Evolutionary conservation across 2,329 filamentous ascomycete species (phyloP), one percentile per base, ranked within the genome.

Genomic region (Ophiocordyceps australis): DNA sequence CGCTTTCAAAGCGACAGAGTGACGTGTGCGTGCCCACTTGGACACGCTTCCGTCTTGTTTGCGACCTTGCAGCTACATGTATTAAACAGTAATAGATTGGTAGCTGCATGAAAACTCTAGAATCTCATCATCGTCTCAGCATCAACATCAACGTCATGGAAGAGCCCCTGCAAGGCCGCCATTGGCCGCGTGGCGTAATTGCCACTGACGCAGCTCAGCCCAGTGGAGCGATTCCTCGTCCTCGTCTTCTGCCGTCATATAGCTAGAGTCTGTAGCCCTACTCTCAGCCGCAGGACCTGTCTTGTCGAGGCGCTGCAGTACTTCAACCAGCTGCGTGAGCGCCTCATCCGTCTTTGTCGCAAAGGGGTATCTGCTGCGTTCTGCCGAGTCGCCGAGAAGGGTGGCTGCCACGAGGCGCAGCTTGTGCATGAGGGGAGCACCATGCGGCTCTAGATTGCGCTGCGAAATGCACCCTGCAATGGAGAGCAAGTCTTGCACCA

Each of bases 381-480:
- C 59, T 0, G 52, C 51, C 4, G 54, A 47, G 27, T 57, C 57
- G 33, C 78, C 71, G 25, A 91, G 64, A 7, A 92, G 60, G 0
- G 81, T 89, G 16, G 74, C 76, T 2, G 81, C 81, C 20, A 92
- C 76, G 41, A 80, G 75, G 8, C 81, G 76, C 36, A 92, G 80
- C 56, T 92, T 91, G 54, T 71, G 71, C 40, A 80, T 81, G n/a
- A 70, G 51, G 0, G 63, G 65, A n/a, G 53, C 55, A 12, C 64
- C 65, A 32, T 69, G 69, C n/a, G 65, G 65, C 34, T 92, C 82
- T 62, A 91, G 77, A 47, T 83, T 83, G 31, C 80, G 70, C 55
- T 86, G 79, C 24, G 76, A 78, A 37, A 92, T 80, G 29, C 70
- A 79, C 15, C 68, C 66, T 5, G 92, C 55, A 4, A 91, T 73